Evolutionary conservation across 208 protist species (phyloP).

Genomic region (Crithidia brevicula): DNA sequence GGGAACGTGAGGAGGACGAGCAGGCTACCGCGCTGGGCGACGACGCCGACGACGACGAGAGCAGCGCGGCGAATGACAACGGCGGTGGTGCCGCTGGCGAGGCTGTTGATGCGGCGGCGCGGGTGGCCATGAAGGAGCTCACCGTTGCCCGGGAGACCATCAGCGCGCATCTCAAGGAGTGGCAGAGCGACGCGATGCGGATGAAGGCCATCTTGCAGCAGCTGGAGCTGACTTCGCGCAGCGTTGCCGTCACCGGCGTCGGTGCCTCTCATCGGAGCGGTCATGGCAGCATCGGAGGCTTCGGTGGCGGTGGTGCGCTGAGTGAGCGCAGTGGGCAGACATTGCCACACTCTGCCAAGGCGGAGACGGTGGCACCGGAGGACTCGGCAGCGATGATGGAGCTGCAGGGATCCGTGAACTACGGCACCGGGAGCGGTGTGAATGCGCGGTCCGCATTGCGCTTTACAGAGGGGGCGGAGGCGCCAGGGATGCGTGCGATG

Average conservation of each 20-base stretch:
- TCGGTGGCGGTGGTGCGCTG: not conserved
- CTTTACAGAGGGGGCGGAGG: not conserved
- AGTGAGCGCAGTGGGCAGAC: constrained; percentile 11
- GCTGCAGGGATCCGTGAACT: not conserved
- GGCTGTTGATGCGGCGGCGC: constrained; percentile 10
- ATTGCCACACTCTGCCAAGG: constrained; percentile 8
- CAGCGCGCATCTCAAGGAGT: constrained; percentile 38
- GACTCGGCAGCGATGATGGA: constrained; percentile 11
- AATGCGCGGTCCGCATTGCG: too few relatives aligned
- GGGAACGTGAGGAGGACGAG: constrained; percentile 1
- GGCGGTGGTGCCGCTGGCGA: not conserved
- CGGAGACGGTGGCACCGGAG: constrained; percentile 4
- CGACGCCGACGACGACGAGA: constrained; percentile 31
- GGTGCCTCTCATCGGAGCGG: not conserved
- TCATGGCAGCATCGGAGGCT: not conserved
- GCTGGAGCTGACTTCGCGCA: constrained; percentile 42
- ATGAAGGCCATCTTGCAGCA: constrained; percentile 57
- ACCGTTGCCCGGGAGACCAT: constrained; percentile 39
- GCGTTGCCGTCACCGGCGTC: not conserved
- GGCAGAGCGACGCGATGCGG: constrained; percentile 34
- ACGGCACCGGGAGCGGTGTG: too few relatives aligned
- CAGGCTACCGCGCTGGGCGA: constrained; percentile 20
- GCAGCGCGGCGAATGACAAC: not conserved
- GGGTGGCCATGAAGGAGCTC: constrained; percentile 40
- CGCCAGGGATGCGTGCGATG: constrained; percentile 8